Percentiles rank a stretch among this genome's conserved stretches.
phyloP scores from a whole-genome alignment of 1,284 basidiomycete species.

The Pascua guehoae region DNA sequence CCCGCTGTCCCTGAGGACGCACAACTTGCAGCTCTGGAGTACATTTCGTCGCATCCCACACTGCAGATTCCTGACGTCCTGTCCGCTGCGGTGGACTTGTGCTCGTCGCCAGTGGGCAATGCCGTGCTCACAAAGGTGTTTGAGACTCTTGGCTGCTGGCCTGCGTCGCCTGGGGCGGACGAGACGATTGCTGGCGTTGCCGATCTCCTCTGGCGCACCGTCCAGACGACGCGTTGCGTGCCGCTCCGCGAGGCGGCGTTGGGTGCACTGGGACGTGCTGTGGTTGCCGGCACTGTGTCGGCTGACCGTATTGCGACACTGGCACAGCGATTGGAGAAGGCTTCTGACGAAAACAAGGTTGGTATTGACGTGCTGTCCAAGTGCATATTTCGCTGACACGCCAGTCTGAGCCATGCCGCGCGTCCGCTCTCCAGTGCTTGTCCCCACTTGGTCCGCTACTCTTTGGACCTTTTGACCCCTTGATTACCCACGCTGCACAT shows the following conservation, averaged over 20 bases:
- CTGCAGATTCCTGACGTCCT: constrained; percentile 1
- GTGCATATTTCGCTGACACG: not conserved
- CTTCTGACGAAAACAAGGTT: constrained; percentile 15
- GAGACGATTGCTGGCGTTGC: not conserved
- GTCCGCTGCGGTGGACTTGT: not conserved
- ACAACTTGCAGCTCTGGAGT: constrained; percentile 7
- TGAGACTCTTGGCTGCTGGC: constrained; percentile 9
- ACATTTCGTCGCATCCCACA: not conserved
- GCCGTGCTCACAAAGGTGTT: constrained; percentile 10
- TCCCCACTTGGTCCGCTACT: constrained; percentile 3
- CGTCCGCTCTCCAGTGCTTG: constrained; percentile 23
- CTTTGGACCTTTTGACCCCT: constrained; percentile 3
- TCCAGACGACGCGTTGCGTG: constrained; percentile 19
- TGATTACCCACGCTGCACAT: not conserved
- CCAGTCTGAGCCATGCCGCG: constrained; percentile 33
- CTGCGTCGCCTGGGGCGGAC: not conserved
- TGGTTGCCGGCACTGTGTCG: not conserved
- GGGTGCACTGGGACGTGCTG: constrained; percentile 25
- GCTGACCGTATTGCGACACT: not conserved
- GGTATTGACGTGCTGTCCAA: not conserved
- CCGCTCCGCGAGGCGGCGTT: constrained; percentile 41
- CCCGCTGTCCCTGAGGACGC: constrained; percentile 12
- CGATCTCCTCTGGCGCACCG: not conserved
- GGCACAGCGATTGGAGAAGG: not conserved
- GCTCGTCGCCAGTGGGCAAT: constrained; percentile 2